These are phyloP conservation scores for Pelargonium australe DNA, from an alignment of 441 rosid genomes.

Conservation along the genomic window DNA sequence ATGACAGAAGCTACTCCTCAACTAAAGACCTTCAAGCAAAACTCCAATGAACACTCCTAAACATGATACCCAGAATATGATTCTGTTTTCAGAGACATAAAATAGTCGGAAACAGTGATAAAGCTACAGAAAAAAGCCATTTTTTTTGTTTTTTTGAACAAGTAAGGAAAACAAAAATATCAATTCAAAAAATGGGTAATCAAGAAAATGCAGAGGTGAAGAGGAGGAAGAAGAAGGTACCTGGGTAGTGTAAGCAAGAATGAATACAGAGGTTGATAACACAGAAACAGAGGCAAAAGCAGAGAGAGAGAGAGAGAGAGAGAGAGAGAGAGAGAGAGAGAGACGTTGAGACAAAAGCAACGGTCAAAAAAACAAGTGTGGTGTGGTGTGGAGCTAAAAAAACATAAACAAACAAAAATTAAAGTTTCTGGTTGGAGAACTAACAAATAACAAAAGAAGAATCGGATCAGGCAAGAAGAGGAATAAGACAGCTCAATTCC, in stretches of 20 bases:
- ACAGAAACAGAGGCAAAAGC: slow-evolving; percentile 24
- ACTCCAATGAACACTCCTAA: too few species aligned
- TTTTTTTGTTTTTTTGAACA: neutral
- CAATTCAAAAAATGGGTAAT: neutral
- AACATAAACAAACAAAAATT: slow-evolving; percentile 5
- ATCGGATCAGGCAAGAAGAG: too few species aligned
- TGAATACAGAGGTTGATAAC: slow-evolving; percentile 15
- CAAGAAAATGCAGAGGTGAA: neutral
- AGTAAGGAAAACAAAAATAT: neutral
- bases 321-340: neutral
- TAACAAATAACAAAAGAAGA: too few species aligned
- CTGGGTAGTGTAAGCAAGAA: neutral
- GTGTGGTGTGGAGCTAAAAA: slow-evolving; percentile 11
- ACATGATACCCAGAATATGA: too few species aligned
- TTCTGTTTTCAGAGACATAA: neutral
- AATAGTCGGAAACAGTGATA: neutral
- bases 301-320: slow-evolving; percentile 24
- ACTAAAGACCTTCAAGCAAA: too few species aligned
- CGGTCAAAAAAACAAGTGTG: slow-evolving; percentile 38
- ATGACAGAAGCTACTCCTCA: too few species aligned
- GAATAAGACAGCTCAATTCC: neutral
- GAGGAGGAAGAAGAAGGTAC: neutral
- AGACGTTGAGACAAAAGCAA: slow-evolving; percentile 33
- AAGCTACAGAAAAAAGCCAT: neutral
- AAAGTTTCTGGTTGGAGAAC: slow-evolving; percentile 5